phyloP scores from a whole-genome alignment of 352 stramenopile genomes.

The Globisporangium paddicum region DNA sequence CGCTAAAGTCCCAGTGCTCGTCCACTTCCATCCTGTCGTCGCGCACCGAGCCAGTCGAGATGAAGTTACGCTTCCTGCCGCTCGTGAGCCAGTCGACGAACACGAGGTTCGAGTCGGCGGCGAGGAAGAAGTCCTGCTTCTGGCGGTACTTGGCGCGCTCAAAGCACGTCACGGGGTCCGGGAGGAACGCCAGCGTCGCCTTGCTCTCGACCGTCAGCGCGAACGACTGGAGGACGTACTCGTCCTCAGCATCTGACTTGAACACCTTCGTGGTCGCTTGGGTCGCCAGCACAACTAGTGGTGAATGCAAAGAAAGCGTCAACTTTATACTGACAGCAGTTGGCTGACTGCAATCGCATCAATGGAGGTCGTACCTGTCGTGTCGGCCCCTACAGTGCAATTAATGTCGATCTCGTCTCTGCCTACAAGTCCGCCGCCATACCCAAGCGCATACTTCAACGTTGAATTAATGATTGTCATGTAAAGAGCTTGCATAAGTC shows the following conservation, averaged over 20 bases:
- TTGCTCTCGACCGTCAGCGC: conserved; percentile 36
- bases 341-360: background rate
- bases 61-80: conserved; percentile 76
- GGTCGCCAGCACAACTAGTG: conserved; percentile 61
- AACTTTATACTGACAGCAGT: background rate
- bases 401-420: conserved; percentile 65
- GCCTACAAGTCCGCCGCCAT: conserved; percentile 75
- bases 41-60: conserved; percentile 49
- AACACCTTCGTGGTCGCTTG: conserved; percentile 89
- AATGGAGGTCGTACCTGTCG: conserved; percentile 34
- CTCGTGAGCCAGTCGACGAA: conserved; percentile 86
- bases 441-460: conserved; percentile 76
- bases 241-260: conserved; percentile 43
- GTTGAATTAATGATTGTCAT: background rate
- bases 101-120: conserved; percentile 49
- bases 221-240: conserved; percentile 54
- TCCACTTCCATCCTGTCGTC: conserved; percentile 61
- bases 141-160: conserved; percentile 64
- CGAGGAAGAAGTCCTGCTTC: conserved; percentile 54
- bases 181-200: conserved; percentile 70
- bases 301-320: conserved; percentile 4
- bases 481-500: background rate
- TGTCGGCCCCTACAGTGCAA: conserved; percentile 36
- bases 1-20: conserved; percentile 76
- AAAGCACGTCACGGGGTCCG: conserved; percentile 82